Conservation (phyloP, 2,329 filamentous ascomycete species). For the Botrytis cinerea region DNA sequence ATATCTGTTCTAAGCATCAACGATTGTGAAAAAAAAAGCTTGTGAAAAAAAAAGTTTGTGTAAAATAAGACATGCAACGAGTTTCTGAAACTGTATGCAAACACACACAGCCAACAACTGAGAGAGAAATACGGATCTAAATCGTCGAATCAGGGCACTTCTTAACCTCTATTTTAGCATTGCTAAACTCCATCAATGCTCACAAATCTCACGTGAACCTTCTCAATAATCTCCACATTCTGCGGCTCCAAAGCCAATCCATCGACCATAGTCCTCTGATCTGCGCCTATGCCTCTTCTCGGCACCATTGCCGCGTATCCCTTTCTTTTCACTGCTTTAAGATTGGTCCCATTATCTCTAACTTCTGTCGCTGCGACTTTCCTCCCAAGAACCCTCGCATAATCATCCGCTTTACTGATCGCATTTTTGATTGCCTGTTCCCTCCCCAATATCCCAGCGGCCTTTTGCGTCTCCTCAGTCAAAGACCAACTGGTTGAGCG, state of each 20-base stretch:
- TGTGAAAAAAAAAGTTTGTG: too few relatives aligned
- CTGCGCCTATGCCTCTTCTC: background rate
- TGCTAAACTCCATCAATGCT: background rate
- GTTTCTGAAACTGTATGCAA: background rate
- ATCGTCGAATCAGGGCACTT: background rate
- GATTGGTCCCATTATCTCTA: background rate
- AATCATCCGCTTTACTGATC: background rate
- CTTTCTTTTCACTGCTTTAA: background rate
- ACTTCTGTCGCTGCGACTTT: background rate
- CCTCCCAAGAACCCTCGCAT: background rate
- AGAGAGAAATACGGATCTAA: background rate
- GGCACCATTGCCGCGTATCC: background rate
- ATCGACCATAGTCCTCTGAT: background rate
- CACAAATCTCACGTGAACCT: conserved; percentile 8
- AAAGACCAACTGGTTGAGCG: conserved; percentile 3
- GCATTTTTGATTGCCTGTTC: background rate
- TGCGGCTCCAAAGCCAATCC: background rate
- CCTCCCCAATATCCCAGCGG: background rate
- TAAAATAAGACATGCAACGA: background rate
- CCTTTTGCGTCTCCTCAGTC: background rate
- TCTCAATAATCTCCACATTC: background rate
- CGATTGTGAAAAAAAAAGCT: too few relatives aligned
- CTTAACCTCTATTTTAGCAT: background rate
- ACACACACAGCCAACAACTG: background rate
- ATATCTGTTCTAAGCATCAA: too few relatives aligned